These are phyloP conservation scores for Fusarium xyrophilum DNA, from an alignment of 2,329 filamentous ascomycete genomes.

Conservation along the genomic window DNA sequence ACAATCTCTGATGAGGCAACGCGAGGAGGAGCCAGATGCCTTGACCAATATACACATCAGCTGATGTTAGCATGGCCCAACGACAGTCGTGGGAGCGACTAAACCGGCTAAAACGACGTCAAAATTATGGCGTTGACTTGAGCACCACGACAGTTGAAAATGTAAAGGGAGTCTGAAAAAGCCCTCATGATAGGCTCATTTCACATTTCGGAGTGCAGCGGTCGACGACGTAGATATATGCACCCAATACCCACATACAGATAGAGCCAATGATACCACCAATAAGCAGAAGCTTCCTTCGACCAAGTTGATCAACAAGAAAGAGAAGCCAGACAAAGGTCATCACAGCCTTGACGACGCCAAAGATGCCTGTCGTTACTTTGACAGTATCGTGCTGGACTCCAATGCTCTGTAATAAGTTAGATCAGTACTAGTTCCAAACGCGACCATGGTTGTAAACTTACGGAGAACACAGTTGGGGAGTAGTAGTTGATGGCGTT, in stretches of 20 bases:
- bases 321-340: constrained; percentile 70
- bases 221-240: constrained; percentile 58
- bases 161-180: neutral
- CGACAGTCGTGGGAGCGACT: neutral
- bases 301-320: constrained; percentile 63
- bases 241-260: constrained; percentile 67
- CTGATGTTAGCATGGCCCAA: neutral
- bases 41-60: neutral
- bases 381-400: constrained; percentile 32
- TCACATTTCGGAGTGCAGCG: neutral
- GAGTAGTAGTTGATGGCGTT: constrained; percentile 39
- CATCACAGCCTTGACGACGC: constrained; percentile 69
- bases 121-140: neutral
- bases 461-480: constrained; percentile 33
- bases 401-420: constrained; percentile 2
- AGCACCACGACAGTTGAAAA: neutral
- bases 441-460: accelerated
- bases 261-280: constrained; percentile 65
- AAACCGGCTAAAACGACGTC: neutral
- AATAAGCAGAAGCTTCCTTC: constrained; percentile 61
- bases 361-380: constrained; percentile 71
- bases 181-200: neutral
- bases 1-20: too few relatives aligned
- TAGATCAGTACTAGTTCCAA: neutral
- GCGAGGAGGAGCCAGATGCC: neutral